Conservation (phyloP, 2,329 filamentous ascomycete genomes). For the Elsinoe ampelina region DNA sequence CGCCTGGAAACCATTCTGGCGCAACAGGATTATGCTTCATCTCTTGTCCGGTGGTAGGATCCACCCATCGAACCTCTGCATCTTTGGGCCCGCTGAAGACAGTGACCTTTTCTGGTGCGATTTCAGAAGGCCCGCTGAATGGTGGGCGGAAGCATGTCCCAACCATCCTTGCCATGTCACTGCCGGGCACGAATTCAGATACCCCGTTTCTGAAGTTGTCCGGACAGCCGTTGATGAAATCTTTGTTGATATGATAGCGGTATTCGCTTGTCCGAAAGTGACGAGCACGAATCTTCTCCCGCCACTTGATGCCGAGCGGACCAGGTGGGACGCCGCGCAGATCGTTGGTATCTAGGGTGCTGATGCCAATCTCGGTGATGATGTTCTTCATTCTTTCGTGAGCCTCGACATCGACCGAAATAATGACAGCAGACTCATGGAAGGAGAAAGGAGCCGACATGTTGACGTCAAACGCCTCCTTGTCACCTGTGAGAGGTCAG, state of each 20-base stretch:
- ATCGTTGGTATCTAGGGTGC: conserved; percentile 63
- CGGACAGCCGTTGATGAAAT: conserved; percentile 64
- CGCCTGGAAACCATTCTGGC: background rate
- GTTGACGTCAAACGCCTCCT: background rate
- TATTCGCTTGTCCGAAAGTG: conserved; percentile 73
- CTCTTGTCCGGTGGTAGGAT: background rate
- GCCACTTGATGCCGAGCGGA: conserved; percentile 55
- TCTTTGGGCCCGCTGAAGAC: background rate
- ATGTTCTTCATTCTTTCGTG: conserved; percentile 57
- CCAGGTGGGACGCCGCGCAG: conserved; percentile 52
- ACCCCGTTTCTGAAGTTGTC: conserved; percentile 63
- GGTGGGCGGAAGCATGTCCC: conserved; percentile 49
- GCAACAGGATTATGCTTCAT: background rate
- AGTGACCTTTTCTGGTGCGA: background rate
- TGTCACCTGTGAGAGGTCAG: background rate
- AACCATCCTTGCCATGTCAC: conserved; percentile 38
- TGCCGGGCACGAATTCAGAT: conserved; percentile 46
- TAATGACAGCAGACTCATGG: conserved; percentile 51
- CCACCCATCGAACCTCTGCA: background rate
- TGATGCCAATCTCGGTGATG: conserved; percentile 80
- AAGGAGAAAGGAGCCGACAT: conserved; percentile 23
- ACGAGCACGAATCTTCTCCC: conserved; percentile 52
- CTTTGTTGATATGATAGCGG: conserved; percentile 53
- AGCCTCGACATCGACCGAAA: conserved; percentile 75
- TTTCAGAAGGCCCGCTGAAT: conserved; percentile 32